Conservation (phyloP, 2,329 filamentous ascomycete species). For the Neofusicoccum sp. region DNA sequence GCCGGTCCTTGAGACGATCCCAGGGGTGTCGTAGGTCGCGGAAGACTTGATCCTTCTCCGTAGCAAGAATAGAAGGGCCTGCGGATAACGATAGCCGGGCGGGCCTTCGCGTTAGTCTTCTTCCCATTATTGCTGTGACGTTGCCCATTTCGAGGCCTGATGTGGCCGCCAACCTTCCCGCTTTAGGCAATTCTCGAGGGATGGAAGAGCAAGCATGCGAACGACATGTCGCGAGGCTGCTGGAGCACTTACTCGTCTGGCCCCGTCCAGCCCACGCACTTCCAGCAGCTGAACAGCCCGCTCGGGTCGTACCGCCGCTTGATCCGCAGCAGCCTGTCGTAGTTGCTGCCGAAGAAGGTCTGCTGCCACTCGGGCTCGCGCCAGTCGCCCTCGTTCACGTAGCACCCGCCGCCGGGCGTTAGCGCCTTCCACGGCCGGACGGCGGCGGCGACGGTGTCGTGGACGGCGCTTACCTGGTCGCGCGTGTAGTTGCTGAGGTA, state of each 20-base stretch:
- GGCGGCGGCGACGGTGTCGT: slow-evolving; percentile 30
- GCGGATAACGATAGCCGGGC: not conserved
- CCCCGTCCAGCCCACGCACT: slow-evolving; percentile 19
- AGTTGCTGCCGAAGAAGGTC: slow-evolving; percentile 21
- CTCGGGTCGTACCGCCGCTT: slow-evolving; percentile 27
- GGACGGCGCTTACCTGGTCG: slow-evolving; percentile 24
- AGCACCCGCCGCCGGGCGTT: slow-evolving; percentile 33
- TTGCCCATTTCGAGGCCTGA: no score
- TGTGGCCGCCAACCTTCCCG: no score
- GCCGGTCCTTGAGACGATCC: not conserved
- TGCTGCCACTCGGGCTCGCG: not conserved
- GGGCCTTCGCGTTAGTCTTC: not conserved
- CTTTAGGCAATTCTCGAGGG: not conserved
- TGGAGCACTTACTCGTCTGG: not conserved
- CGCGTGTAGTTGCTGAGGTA: slow-evolving; percentile 28
- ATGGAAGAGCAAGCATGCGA: no score
- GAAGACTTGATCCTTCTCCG: not conserved
- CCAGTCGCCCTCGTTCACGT: not conserved
- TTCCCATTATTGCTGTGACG: not conserved
- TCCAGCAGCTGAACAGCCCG: slow-evolving; percentile 10
- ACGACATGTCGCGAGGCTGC: not conserved
- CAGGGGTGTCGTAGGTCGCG: not conserved
- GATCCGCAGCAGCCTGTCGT: slow-evolving; percentile 21
- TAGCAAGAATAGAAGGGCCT: not conserved
- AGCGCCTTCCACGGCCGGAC: slow-evolving; percentile 34